Percentiles rank a stretch among this genome's conserved stretches.
Conservation (phyloP, 2,329 filamentous ascomycete genomes). For the Geosmithia putterillii region DNA sequence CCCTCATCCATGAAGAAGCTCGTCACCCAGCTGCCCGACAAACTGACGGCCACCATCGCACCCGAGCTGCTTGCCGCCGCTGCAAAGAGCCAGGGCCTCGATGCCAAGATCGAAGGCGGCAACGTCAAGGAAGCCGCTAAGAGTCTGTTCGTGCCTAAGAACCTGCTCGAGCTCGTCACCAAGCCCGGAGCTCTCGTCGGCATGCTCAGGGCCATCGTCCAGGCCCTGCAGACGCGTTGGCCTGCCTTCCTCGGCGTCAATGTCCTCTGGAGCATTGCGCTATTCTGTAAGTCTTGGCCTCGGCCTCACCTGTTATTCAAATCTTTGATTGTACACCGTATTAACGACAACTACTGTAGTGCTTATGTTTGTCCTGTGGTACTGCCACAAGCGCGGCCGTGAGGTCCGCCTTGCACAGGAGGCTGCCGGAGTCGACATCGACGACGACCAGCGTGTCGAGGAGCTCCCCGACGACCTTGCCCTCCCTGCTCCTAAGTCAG, state of each 20-base stretch:
- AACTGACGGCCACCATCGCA: slow-evolving; percentile 62
- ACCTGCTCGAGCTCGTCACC: slow-evolving; percentile 65
- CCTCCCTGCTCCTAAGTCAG: slow-evolving; percentile 16
- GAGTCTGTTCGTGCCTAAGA: slow-evolving; percentile 58
- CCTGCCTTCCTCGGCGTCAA: slow-evolving; percentile 87
- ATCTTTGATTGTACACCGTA: neutral
- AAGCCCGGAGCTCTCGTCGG: slow-evolving; percentile 79
- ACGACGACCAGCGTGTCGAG: slow-evolving; percentile 29
- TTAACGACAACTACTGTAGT: slow-evolving; percentile 33
- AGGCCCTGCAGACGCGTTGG: slow-evolving; percentile 76
- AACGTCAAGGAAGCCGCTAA: slow-evolving; percentile 51
- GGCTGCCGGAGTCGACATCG: slow-evolving; percentile 21
- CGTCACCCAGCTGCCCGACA: slow-evolving; percentile 71
- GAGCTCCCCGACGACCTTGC: slow-evolving; percentile 36
- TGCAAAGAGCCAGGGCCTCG: slow-evolving; percentile 59
- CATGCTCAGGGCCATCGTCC: slow-evolving; percentile 82
- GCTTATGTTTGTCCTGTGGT: slow-evolving; percentile 90
- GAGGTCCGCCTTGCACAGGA: slow-evolving; percentile 67
- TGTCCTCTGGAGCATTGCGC: slow-evolving; percentile 75
- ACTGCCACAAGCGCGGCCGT: slow-evolving; percentile 88
- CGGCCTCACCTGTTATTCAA: neutral
- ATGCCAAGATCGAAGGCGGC: slow-evolving; percentile 33
- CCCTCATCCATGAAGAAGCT: slow-evolving; percentile 75
- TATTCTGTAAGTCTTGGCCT: slow-evolving; percentile 57
- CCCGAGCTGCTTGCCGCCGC: slow-evolving; percentile 75